phyloP scores from a whole-genome alignment of 352 stramenopile species.

The Phytophthora ramorum region DNA sequence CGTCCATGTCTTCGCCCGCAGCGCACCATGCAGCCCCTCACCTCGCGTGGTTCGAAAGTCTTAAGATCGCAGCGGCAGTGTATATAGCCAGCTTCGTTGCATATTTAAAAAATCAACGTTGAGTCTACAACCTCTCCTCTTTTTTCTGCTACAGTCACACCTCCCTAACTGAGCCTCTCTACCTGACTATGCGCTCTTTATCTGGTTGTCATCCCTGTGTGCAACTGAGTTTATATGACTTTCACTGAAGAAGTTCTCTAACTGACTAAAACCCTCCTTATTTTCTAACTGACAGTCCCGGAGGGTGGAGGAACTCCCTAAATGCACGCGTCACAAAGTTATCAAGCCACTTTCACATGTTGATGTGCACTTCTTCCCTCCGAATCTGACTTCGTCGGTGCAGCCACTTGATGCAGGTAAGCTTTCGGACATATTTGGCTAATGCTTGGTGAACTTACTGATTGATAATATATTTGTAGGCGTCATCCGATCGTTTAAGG shows the following conservation, averaged over 20 bases:
- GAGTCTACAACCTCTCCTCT: not conserved
- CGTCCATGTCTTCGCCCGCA: constrained; percentile 9
- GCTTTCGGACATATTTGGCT: too few species aligned
- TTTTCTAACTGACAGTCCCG: too few species aligned
- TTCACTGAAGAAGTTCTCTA: constrained; percentile 7
- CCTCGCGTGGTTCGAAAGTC: constrained; percentile 26
- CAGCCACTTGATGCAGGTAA: too few species aligned
- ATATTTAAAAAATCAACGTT: constrained; percentile 45
- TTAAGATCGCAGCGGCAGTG: constrained; percentile 37
- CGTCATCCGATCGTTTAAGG: too few species aligned
- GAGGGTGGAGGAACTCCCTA: too few species aligned
- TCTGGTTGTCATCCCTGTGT: not conserved
- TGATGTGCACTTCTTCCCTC: too few species aligned
- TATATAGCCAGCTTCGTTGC: constrained; percentile 40
- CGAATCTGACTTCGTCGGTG: not conserved
- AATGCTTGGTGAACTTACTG: too few species aligned
- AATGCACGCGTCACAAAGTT: too few species aligned
- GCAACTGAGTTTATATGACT: constrained; percentile 6
- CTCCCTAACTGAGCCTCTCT: not conserved
- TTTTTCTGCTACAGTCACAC: not conserved
- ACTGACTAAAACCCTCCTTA: constrained; percentile 18
- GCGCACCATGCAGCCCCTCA: constrained; percentile 26
- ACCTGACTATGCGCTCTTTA: too few species aligned
- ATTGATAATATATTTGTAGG: too few species aligned
- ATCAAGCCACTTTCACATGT: too few species aligned